Base-by-base conservation (phyloP, 2,329 filamentous ascomycete genomes). In the Hymenoscyphus linearis region DNA sequence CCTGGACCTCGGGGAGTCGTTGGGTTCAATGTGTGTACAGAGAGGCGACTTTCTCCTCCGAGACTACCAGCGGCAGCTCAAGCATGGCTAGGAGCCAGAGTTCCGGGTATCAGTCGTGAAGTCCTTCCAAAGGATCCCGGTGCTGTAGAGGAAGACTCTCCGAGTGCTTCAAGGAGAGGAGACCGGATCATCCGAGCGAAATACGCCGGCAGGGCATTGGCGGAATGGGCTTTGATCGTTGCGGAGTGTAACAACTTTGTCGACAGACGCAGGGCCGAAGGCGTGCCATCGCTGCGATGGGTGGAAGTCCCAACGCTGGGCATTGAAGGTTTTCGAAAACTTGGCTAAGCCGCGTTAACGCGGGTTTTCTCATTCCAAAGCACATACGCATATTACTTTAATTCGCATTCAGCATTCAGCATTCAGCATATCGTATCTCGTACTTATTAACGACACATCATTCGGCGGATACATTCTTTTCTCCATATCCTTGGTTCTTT, bases 161-260 rank as follows among this genome's bases (percentile, higher is more conserved):
- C 60, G 34, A 37, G 60, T 14, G 60, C 59, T 1, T 56, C 50
- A 12, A 52, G 52, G 18, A 62, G 9, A 37, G 54, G 53, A 1
- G 68, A 52, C 58, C 65, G 44, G 67, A 65, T 58, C 58, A 65
- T 60, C 53, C 79, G 79, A 27, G 77, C 80, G 9, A 83, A 83
- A 55, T 89, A 93, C 72, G 79, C 83, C 2, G 90, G 90, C 1
- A 81, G 89, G 22, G 87, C 90, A 0, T 78, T 95, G 52, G 89
- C 89, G 0, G 90, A 95, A 73, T 95, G 90, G 90, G 80, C 81
- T 22, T 77, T 90, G 18, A 83, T 93, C 22, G 85, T 92, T 16
- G 83, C 84, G 60, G 90, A 95, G 72, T 91, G 86, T 76, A 91
- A 93, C 75, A 90, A 85, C 70, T 95, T 93, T 74, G 85, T 91